A percentile compares a stretch with the other conserved stretches of the same genome.
phyloP scores from a whole-genome alignment of 208 protist genomes.

The Trypanosoma rangeli region DNA sequence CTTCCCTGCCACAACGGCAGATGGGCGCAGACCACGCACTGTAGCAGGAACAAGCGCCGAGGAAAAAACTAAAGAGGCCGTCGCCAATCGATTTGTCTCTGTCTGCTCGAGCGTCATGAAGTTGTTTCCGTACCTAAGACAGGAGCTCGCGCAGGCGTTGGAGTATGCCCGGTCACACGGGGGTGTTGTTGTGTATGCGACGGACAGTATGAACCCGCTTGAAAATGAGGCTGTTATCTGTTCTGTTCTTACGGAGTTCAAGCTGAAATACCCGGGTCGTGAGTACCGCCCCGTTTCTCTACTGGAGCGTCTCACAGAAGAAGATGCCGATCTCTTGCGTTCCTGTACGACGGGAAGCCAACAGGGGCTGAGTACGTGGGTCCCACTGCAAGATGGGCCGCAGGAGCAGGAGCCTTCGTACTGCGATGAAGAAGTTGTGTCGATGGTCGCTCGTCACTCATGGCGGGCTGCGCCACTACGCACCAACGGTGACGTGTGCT shows the following conservation, averaged over 20 bases:
- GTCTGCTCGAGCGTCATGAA: slow-evolving; percentile 40
- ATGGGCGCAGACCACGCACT: slow-evolving; percentile 57
- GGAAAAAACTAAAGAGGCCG: slow-evolving; percentile 20
- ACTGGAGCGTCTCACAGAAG: slow-evolving; percentile 4
- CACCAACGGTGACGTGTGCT: slow-evolving; percentile 43
- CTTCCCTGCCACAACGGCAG: slow-evolving; percentile 50
- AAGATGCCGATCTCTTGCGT: slow-evolving; percentile 18
- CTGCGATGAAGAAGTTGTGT: slow-evolving; percentile 30
- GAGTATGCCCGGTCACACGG: slow-evolving; percentile 18
- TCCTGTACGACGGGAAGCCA: slow-evolving; percentile 25
- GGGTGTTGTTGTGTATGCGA: slow-evolving; percentile 92
- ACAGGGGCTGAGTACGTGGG: slow-evolving; percentile 50
- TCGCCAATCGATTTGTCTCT: slow-evolving; percentile 49
- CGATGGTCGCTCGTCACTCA: slow-evolving; percentile 36
- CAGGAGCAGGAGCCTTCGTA: slow-evolving; percentile 37
- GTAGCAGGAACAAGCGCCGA: slow-evolving; percentile 28
- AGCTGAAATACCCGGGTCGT: slow-evolving; percentile 11
- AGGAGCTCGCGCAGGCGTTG: slow-evolving; percentile 38
- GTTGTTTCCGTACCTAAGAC: slow-evolving; percentile 41
- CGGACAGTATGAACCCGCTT: slow-evolving; percentile 92
- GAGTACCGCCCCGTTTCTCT: slow-evolving; percentile 23
- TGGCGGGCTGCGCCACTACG: slow-evolving; percentile 49
- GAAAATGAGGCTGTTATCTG: slow-evolving; percentile 95
- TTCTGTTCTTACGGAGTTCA: slow-evolving; percentile 47
- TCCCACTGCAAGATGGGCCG: slow-evolving; percentile 47